Conservation (phyloP, 176 grass and related monocot genomes). For the Aegilops speltoides region DNA sequence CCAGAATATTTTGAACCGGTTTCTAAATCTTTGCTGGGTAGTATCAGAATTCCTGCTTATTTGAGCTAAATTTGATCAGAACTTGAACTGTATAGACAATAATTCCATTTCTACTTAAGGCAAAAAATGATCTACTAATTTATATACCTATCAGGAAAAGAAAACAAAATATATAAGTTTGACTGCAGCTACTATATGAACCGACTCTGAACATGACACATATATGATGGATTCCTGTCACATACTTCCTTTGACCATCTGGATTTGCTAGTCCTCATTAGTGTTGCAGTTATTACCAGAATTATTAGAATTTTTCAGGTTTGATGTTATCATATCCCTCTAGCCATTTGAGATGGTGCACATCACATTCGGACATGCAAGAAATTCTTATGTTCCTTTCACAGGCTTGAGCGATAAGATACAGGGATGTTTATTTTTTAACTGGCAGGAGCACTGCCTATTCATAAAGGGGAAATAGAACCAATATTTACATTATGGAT, state of each 20-base stretch:
- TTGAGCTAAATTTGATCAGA: background rate
- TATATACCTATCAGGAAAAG: background rate
- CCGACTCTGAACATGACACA: background rate
- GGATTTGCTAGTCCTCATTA: background rate
- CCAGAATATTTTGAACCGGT: background rate
- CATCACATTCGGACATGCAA: background rate
- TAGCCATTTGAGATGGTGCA: background rate
- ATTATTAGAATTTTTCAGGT: background rate
- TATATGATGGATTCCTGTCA: background rate
- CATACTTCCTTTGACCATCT: background rate
- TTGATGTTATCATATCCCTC: background rate
- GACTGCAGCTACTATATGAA: background rate
- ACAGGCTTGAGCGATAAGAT: background rate
- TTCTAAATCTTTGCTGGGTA: background rate
- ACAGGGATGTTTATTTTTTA: background rate
- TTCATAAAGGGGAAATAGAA: background rate
- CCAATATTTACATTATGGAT: background rate
- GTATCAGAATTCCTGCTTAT: background rate
- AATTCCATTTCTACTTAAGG: background rate
- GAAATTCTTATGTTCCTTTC: conserved; percentile 8
- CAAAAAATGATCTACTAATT: background rate
- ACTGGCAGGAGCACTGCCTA: background rate
- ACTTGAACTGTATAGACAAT: background rate
- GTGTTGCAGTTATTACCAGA: background rate
- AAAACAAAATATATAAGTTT: background rate